Conservation (phyloP, 2,329 filamentous ascomycete genomes). For the Aplosporella prunicola region DNA sequence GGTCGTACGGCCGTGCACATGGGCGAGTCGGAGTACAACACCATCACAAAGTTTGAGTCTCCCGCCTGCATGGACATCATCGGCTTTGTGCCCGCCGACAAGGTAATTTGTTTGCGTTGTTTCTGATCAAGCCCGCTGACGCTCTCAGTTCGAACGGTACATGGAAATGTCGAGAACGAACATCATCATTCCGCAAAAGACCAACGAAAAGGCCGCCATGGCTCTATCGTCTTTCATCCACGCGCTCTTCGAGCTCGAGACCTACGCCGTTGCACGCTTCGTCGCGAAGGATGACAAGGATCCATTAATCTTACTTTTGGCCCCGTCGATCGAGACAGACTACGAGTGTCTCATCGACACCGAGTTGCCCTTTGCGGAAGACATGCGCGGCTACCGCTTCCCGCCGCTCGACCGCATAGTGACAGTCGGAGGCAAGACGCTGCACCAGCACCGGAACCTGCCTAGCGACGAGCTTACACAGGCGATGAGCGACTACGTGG, state of each 20-base stretch:
- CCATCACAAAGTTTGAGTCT: conserved; percentile 82
- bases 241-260: conserved; percentile 74
- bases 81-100: conserved; percentile 69
- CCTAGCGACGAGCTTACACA: conserved; percentile 63
- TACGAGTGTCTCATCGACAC: conserved; percentile 84
- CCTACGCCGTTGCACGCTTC: conserved; percentile 76
- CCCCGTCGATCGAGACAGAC: conserved; percentile 67
- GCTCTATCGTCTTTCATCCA: conserved; percentile 85
- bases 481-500: conserved; percentile 86
- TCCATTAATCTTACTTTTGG: conserved; percentile 66
- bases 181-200: conserved; percentile 65
- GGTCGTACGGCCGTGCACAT: conserved; percentile 87
- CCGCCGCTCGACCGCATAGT: conserved; percentile 80
- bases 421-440: conserved; percentile 71
- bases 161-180: conserved; percentile 75
- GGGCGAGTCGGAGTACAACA: conserved; percentile 71
- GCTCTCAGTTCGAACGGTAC: conserved; percentile 63
- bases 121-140: conserved; percentile 7
- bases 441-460: conserved; percentile 75
- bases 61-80: conserved; percentile 67
- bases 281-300: conserved; percentile 76
- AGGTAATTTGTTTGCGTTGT: too few species aligned
- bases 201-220: conserved; percentile 72
- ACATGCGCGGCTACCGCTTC: conserved; percentile 82
- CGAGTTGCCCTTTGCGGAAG: conserved; percentile 86